phyloP scores from a whole-genome alignment of 768 basidiomycete species.

The Boletus barrowsii region DNA sequence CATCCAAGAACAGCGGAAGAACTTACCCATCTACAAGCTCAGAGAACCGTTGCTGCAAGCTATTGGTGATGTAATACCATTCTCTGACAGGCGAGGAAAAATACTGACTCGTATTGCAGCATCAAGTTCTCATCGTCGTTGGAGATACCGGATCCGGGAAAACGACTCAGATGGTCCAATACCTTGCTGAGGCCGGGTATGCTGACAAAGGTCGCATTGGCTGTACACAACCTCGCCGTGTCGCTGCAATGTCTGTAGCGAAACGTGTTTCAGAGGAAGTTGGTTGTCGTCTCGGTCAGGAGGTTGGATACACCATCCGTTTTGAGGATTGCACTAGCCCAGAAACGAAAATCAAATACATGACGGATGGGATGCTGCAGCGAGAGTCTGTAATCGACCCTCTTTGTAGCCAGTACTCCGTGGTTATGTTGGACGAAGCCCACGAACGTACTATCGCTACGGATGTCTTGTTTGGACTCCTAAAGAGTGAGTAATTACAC shows the following conservation, averaged over 20 bases:
- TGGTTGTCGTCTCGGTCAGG: slow-evolving; percentile 93
- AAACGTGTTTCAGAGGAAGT: slow-evolving; percentile 99
- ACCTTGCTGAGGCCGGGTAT: slow-evolving; percentile 91
- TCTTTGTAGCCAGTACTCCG: slow-evolving; percentile 86
- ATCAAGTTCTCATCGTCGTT: slow-evolving; percentile 97
- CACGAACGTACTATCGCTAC: slow-evolving; percentile 99
- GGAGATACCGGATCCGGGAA: slow-evolving; percentile 99
- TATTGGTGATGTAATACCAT: slow-evolving; percentile 70
- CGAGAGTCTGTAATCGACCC: slow-evolving; percentile 97
- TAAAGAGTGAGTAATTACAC: slow-evolving; percentile 52
- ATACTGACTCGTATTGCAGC: slow-evolving; percentile 21
- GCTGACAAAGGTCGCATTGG: slow-evolving; percentile 90
- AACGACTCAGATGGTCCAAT: slow-evolving; percentile 99
- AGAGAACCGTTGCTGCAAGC: slow-evolving; percentile 87
- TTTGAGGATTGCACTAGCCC: slow-evolving; percentile 99
- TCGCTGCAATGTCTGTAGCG: slow-evolving; percentile 98
- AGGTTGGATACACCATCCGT: slow-evolving; percentile 98
- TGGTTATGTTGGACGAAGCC: slow-evolving; percentile 98
- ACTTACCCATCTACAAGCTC: slow-evolving; percentile 92
- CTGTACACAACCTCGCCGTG: slow-evolving; percentile 98
- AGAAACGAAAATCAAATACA: slow-evolving; percentile 99
- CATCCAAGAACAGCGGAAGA: slow-evolving; percentile 91
- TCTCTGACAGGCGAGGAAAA: not conserved
- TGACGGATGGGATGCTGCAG: slow-evolving; percentile 99
- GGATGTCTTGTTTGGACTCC: slow-evolving; percentile 92